Conservation (phyloP, 2,329 filamentous ascomycete species). For the Ophiosphaerella herpotricha region DNA sequence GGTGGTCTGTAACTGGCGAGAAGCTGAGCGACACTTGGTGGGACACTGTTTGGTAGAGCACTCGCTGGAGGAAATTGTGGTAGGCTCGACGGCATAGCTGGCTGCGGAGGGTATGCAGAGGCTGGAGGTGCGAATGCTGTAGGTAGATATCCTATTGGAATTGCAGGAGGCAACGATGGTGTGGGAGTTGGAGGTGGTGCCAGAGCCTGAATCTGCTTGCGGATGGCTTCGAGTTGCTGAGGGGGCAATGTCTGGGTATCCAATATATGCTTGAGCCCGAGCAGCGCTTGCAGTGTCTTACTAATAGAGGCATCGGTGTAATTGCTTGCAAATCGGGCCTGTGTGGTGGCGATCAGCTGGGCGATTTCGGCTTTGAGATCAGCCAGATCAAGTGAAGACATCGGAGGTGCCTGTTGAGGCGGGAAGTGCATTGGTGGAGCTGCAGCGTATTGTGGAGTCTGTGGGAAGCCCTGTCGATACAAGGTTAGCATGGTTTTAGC, state of each 20-base stretch:
- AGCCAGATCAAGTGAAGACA: constrained; percentile 51
- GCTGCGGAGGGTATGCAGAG: constrained; percentile 34
- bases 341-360: constrained; percentile 73
- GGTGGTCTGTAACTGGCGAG: constrained; percentile 31
- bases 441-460: constrained; percentile 31
- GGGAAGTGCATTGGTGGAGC: constrained; percentile 34
- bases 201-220: constrained; percentile 81
- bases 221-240: constrained; percentile 82
- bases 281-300: constrained; percentile 79
- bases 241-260: constrained; percentile 76
- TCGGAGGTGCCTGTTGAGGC: constrained; percentile 31
- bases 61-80: constrained; percentile 22
- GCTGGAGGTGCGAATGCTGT: constrained; percentile 23
- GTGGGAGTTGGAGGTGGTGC: constrained; percentile 61
- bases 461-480: constrained; percentile 19
- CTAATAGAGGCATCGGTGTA: constrained; percentile 77
- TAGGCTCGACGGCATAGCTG: constrained; percentile 20
- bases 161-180: constrained; percentile 40
- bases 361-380: constrained; percentile 83
- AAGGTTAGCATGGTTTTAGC: constrained; percentile 5
- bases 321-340: constrained; percentile 74
- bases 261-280: constrained; percentile 82
- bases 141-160: constrained; percentile 1
- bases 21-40: constrained; percentile 37
- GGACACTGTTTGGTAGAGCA: constrained; percentile 23